Conservation (phyloP, 768 basidiomycete genomes). For the Mycena polygramma region DNA sequence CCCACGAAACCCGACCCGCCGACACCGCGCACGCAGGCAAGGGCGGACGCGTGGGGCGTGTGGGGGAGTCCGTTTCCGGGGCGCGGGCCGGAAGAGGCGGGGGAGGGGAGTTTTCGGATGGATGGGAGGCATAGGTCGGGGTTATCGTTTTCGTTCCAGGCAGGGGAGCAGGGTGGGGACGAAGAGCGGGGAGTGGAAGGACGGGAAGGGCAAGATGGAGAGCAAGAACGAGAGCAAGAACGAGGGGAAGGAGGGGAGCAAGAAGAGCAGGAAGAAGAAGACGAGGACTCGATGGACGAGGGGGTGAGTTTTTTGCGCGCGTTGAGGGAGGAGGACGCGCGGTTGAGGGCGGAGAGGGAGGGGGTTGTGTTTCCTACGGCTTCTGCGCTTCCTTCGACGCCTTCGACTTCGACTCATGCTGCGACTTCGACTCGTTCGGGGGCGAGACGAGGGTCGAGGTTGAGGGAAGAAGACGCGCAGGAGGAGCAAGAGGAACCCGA, state of each 20-base stretch:
- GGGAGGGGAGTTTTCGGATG: slow-evolving; percentile 33
- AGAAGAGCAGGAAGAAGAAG: slow-evolving; percentile 24
- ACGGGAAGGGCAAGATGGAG: not conserved
- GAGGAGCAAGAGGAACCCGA: not conserved
- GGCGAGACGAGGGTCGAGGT: no score
- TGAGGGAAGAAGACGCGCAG: no score
- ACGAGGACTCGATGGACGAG: slow-evolving; percentile 28
- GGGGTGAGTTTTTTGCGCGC: slow-evolving; percentile 30
- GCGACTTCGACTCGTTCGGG: no score
- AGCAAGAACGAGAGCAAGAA: not conserved
- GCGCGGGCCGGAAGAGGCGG: slow-evolving; percentile 13
- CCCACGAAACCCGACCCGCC: slow-evolving; percentile 64
- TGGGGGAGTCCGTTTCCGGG: slow-evolving; percentile 41
- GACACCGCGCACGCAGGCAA: slow-evolving; percentile 50
- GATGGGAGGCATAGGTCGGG: slow-evolving; percentile 26
- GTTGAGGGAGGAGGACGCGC: slow-evolving; percentile 38
- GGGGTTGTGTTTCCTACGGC: no score
- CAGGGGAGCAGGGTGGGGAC: no score
- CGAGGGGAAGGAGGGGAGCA: slow-evolving; percentile 8
- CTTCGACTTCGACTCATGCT: no score
- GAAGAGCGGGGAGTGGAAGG: not conserved
- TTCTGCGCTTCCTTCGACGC: no score
- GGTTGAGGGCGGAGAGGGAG: slow-evolving; percentile 37
- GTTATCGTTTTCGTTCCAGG: no score
- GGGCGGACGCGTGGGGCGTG: slow-evolving; percentile 61